Evolutionary conservation across 345 rosid genomes (phyloP).

Genomic region (Toxicodendron radicans): DNA sequence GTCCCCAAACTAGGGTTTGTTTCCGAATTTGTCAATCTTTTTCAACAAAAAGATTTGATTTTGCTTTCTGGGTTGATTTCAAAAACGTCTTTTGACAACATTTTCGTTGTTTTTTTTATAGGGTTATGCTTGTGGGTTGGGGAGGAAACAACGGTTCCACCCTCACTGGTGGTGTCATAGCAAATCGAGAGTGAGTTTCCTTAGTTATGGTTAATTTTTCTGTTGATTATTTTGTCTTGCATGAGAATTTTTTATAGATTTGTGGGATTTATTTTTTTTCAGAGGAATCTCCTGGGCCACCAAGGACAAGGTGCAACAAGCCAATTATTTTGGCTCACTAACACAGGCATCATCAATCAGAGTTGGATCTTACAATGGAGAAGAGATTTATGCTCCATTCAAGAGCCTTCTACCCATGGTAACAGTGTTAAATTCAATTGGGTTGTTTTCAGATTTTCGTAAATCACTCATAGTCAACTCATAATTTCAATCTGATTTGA

Average conservation of each 20-base stretch:
- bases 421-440: slow-evolving; percentile 7
- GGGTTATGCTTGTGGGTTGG: slow-evolving; percentile 99
- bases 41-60: background rate
- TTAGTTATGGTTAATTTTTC: background rate
- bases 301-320: slow-evolving; percentile 94
- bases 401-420: slow-evolving; percentile 98
- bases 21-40: background rate
- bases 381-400: slow-evolving; percentile 97
- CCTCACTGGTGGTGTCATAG: slow-evolving; percentile 86
- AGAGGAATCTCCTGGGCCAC: slow-evolving; percentile 99
- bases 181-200: slow-evolving; percentile 80
- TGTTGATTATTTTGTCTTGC: background rate
- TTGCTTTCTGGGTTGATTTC: background rate
- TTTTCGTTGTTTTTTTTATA: slow-evolving; percentile 17
- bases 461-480: no score
- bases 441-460: background rate
- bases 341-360: slow-evolving; percentile 92
- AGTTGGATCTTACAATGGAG: slow-evolving; percentile 95
- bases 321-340: slow-evolving; percentile 93
- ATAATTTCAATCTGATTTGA: background rate
- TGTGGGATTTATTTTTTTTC: slow-evolving; percentile 14
- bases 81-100: background rate
- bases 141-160: slow-evolving; percentile 96
- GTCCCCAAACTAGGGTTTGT: slow-evolving; percentile 90
- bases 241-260: background rate